phyloP scores from a whole-genome alignment of 176 grass and related monocot species.

The Aegilops tauschii region DNA sequence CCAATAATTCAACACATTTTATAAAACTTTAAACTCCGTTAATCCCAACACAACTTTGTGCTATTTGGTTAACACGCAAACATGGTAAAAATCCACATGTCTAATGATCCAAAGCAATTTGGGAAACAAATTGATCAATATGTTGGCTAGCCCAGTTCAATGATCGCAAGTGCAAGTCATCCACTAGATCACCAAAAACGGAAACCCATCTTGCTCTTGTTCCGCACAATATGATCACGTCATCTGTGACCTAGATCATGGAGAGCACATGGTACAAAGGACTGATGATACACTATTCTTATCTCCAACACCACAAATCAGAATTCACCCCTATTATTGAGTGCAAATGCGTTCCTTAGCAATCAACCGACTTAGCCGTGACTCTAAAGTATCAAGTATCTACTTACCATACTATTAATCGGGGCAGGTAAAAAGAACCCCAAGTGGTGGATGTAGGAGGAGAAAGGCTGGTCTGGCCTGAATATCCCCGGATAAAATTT shows the following conservation, averaged over 20 bases:
- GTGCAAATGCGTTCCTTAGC: background rate
- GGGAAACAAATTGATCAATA: background rate
- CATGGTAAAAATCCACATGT: background rate
- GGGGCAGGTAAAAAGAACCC: background rate
- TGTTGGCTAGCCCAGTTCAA: background rate
- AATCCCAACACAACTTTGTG: background rate
- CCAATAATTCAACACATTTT: background rate
- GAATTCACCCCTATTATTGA: background rate
- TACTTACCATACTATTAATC: background rate
- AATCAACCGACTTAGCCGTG: background rate
- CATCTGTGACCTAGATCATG: background rate
- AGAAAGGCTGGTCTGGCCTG: background rate
- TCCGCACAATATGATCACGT: background rate
- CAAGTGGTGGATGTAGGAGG: background rate
- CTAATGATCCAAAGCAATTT: background rate
- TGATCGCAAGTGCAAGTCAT: constrained; percentile 13
- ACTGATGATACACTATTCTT: background rate
- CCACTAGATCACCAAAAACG: background rate
- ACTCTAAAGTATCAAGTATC: background rate
- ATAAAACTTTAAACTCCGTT: background rate
- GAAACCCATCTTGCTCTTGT: background rate
- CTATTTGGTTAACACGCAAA: background rate
- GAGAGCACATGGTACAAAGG: background rate
- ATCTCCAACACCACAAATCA: background rate
- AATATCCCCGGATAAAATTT: constrained; percentile 1